Conservation (phyloP, 768 basidiomycete species). For the Russula compacta region DNA sequence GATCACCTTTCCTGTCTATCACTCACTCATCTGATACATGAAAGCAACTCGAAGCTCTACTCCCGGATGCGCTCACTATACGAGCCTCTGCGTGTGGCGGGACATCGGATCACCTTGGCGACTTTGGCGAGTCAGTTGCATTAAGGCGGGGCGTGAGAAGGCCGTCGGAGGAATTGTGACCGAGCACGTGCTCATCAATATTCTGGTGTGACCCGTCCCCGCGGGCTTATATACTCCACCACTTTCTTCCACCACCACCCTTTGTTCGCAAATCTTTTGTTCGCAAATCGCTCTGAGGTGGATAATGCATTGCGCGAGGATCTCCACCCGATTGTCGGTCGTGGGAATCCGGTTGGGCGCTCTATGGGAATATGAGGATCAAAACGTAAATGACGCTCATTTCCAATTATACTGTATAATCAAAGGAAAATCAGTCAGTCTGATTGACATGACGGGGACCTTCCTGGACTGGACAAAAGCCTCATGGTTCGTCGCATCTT, state of each 20-base stretch:
- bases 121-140: not conserved
- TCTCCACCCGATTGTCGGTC: no score
- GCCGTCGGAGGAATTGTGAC: not conserved
- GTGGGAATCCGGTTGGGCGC: no score
- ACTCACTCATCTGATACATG: not conserved
- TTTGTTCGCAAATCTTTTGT: no score
- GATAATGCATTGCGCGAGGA: no score
- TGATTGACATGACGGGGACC: not conserved
- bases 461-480: not conserved
- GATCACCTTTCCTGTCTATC: not conserved
- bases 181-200: not conserved
- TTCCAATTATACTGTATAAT: not conserved
- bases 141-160: not conserved
- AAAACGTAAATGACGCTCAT: no score
- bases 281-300: no score
- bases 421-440: not conserved
- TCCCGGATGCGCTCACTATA: conserved; percentile 51
- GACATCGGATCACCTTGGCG: conserved; percentile 16
- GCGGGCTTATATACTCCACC: no score
- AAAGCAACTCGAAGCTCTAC: conserved; percentile 36
- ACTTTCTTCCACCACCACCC: no score
- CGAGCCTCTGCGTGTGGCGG: conserved; percentile 45
- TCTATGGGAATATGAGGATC: no score
- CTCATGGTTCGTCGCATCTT: not conserved
- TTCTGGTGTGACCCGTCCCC: no score